Percentiles rank a stretch among this genome's conserved stretches.
phyloP scores from a whole-genome alignment of 306 rosid species.

The Herpetospermum pedunculosum region DNA sequence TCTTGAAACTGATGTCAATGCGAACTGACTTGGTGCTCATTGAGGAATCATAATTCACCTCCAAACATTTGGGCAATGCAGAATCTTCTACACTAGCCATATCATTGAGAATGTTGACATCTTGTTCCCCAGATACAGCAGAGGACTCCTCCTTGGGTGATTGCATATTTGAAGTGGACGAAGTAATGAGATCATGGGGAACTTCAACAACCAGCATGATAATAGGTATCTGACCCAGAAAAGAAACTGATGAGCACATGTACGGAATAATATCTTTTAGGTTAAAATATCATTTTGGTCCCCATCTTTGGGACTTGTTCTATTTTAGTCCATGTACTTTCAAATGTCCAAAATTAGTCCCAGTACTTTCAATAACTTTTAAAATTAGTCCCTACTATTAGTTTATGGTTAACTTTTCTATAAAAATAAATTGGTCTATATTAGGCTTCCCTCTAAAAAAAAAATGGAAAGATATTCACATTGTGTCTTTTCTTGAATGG shows the following conservation, averaged over 20 bases:
- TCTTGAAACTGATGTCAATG: conserved; percentile 81
- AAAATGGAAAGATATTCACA: no score
- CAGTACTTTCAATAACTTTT: no score
- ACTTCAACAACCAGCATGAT: conserved; percentile 98
- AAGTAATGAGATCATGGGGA: conserved; percentile 53
- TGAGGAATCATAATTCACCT: conserved; percentile 27
- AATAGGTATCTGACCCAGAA: conserved; percentile 62
- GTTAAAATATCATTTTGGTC: no score
- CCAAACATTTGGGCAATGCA: conserved; percentile 35
- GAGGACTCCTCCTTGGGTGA: conserved; percentile 64
- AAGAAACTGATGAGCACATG: conserved; percentile 18
- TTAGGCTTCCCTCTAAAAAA: no score
- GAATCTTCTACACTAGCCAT: conserved; percentile 45
- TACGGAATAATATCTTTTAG: not conserved
- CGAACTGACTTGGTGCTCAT: conserved; percentile 67
- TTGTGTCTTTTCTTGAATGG: no score
- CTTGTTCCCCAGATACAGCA: conserved; percentile 30
- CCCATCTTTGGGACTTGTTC: no score
- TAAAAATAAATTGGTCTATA: no score
- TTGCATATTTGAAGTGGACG: conserved; percentile 48
- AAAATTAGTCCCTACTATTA: no score
- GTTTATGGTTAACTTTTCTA: no score
- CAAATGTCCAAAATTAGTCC: no score
- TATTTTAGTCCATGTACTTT: no score
- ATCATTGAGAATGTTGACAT: conserved; percentile 28